phyloP scores from a whole-genome alignment of 306 rosid genomes.

The Gillenia trifoliata region DNA sequence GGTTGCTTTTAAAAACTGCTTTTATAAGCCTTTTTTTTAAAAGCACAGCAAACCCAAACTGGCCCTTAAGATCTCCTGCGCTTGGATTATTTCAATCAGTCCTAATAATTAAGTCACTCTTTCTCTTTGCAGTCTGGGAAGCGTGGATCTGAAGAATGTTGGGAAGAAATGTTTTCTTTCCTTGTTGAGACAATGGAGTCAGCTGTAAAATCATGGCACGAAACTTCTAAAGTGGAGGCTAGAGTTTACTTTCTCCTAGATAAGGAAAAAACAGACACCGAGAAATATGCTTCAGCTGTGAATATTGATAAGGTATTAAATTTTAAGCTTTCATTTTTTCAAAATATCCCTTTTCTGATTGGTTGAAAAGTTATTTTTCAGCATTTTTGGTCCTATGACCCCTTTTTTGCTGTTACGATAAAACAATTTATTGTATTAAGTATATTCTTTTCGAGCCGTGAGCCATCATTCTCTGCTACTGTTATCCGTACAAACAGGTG shows the following conservation, averaged over 20 bases:
- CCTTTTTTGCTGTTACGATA: slow-evolving; percentile 8
- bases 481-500: neutral
- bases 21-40: too few species aligned
- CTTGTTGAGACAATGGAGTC: slow-evolving; percentile 90
- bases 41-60: too few species aligned
- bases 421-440: neutral
- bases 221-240: slow-evolving; percentile 79
- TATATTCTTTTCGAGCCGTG: neutral
- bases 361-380: slow-evolving; percentile 6
- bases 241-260: slow-evolving; percentile 87
- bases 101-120: slow-evolving; percentile 30
- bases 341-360: slow-evolving; percentile 1
- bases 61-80: neutral
- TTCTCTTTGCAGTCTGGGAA: slow-evolving; percentile 60
- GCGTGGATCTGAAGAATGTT: slow-evolving; percentile 71
- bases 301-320: slow-evolving; percentile 82
- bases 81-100: slow-evolving; percentile 18
- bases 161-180: slow-evolving; percentile 67
- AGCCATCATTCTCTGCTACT: slow-evolving; percentile 9
- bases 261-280: slow-evolving; percentile 70
- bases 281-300: slow-evolving; percentile 83
- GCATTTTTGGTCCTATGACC: slow-evolving; percentile 4
- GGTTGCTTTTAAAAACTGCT: too few species aligned
- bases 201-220: slow-evolving; percentile 89
- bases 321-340: slow-evolving; percentile 9